phyloP scores from a whole-genome alignment of 441 rosid genomes.

The Brassica hybrid region DNA sequence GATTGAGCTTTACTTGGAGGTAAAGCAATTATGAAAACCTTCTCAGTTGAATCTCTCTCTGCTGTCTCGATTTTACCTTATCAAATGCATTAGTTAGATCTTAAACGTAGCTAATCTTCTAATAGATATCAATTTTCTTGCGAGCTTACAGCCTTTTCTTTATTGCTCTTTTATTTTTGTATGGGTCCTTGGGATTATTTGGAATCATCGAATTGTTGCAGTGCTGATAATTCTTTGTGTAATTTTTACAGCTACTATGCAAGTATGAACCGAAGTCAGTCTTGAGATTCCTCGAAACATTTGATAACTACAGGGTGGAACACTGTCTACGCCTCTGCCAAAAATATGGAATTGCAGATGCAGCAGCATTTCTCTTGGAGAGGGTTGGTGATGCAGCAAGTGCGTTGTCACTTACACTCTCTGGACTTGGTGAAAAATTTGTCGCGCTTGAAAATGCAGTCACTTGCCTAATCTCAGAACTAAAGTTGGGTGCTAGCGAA shows the following conservation, averaged over 20 bases:
- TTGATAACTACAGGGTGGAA: constrained; percentile 98
- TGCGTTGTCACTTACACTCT: constrained; percentile 87
- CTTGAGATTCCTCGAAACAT: constrained; percentile 92
- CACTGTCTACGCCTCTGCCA: constrained; percentile 96
- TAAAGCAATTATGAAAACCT: constrained; percentile 35
- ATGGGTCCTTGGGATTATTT: constrained; percentile 8
- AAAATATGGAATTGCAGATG: constrained; percentile 86
- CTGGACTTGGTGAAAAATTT: constrained; percentile 80
- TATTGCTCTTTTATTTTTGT: neutral
- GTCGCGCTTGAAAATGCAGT: constrained; percentile 70
- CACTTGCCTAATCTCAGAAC: constrained; percentile 46
- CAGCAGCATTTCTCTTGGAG: constrained; percentile 95
- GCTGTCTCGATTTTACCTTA: neutral
- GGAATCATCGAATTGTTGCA: constrained; percentile 12
- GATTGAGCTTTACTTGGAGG: constrained; percentile 95
- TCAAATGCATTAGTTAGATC: constrained; percentile 1
- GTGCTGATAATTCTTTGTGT: constrained; percentile 36
- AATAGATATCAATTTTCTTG: constrained; percentile 18
- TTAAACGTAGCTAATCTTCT: constrained; percentile 3
- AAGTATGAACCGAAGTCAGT: constrained; percentile 88
- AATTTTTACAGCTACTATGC: constrained; percentile 75
- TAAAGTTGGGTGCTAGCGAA: constrained; percentile 42
- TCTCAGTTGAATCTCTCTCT: constrained; percentile 6
- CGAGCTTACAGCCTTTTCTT: constrained; percentile 14
- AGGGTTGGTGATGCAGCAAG: constrained; percentile 99